phyloP scores from a whole-genome alignment of 306 rosid species.

The Rosa rugosa region DNA sequence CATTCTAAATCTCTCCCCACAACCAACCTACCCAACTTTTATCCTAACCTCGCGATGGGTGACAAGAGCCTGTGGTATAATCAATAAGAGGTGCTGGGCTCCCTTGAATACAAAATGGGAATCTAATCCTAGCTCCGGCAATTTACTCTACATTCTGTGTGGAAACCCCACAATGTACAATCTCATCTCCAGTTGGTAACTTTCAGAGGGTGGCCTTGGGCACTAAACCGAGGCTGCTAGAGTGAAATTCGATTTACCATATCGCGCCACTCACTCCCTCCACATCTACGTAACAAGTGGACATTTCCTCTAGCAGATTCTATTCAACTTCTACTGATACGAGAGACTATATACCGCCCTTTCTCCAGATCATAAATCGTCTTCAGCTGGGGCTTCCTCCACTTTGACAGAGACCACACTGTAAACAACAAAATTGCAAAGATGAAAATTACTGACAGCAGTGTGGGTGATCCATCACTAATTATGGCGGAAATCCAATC shows the following conservation, averaged over 20 bases:
- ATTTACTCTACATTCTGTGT: conserved; percentile 34
- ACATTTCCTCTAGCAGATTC: conserved; percentile 16
- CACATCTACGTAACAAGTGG: conserved; percentile 19
- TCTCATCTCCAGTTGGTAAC: conserved; percentile 19
- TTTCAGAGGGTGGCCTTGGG: conserved; percentile 6
- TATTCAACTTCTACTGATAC: conserved; percentile 48
- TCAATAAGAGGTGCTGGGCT: conserved; percentile 16
- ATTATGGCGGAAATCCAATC: conserved; percentile 52
- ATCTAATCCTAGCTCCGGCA: conserved; percentile 29
- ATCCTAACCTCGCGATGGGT: conserved; percentile 13
- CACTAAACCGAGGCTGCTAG: conserved; percentile 27
- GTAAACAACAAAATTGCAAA: conserved; percentile 60
- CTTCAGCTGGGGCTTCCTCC: conserved; percentile 90
- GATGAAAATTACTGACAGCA: conserved; percentile 53
- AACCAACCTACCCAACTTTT: not conserved
- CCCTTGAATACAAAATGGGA: conserved; percentile 37
- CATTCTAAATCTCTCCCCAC: not conserved
- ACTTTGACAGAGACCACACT: conserved; percentile 83
- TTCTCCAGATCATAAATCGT: conserved; percentile 84
- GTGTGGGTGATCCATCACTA: conserved; percentile 52
- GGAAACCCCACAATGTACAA: conserved; percentile 32
- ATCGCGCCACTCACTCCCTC: conserved; percentile 27
- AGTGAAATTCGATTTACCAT: conserved; percentile 12
- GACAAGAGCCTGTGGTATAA: conserved; percentile 25
- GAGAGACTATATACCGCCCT: conserved; percentile 83